Conservation (phyloP, 257 asterid genomes). For the Buddleja alternifolia region DNA sequence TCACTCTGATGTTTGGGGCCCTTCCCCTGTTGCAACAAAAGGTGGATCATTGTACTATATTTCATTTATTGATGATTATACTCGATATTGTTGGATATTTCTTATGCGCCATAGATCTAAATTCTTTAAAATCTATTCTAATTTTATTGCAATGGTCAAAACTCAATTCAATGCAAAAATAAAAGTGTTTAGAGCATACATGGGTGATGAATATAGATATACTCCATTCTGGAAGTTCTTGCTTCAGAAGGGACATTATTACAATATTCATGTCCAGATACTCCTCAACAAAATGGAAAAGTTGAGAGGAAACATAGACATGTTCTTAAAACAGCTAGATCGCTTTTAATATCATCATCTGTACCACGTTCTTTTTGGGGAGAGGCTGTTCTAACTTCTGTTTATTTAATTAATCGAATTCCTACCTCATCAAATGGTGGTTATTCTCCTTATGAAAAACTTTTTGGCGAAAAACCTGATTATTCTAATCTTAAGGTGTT, state of each 20-base stretch:
- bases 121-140: background rate
- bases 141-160: background rate
- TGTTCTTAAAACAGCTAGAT: no score
- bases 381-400: no score
- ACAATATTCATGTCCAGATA: background rate
- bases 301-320: constrained; percentile 12
- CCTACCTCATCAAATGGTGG: no score
- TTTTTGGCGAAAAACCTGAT: no score
- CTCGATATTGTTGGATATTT: no score
- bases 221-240: background rate
- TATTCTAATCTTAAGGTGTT: no score
- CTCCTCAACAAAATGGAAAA: no score
- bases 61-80: constrained; percentile 2
- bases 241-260: background rate
- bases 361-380: no score
- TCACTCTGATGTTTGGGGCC: constrained; percentile 25
- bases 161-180: no score
- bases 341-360: no score
- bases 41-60: constrained; percentile 12
- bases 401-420: no score
- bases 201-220: background rate
- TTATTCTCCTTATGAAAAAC: no score
- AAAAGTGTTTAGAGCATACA: background rate
- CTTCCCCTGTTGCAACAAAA: background rate
- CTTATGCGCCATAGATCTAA: background rate